A percentile compares a stretch with the other conserved stretches of the same genome.
Conservation (phyloP, 495 filamentous ascomycete species). For the Lasiosphaeria ovina region DNA sequence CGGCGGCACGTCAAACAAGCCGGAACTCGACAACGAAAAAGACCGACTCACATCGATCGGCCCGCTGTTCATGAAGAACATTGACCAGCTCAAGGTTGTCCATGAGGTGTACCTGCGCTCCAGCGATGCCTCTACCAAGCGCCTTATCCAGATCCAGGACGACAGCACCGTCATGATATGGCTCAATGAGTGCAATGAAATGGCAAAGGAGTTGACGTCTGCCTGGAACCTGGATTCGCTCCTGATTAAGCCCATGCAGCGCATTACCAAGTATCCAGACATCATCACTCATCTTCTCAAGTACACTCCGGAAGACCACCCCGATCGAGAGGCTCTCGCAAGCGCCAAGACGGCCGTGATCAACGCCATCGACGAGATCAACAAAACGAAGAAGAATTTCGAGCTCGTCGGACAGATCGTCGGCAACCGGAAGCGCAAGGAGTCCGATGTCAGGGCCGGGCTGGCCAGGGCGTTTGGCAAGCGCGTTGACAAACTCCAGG, state of each 20-base stretch:
- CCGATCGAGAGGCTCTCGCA: conserved; percentile 68
- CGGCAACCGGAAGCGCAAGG: conserved; percentile 73
- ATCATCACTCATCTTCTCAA: conserved; percentile 75
- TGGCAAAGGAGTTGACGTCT: conserved; percentile 80
- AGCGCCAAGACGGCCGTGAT: conserved; percentile 63
- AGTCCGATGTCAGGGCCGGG: conserved; percentile 80
- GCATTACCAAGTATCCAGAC: conserved; percentile 87
- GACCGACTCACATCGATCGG: conserved; percentile 77
- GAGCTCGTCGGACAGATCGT: conserved; percentile 87
- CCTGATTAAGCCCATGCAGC: conserved; percentile 92
- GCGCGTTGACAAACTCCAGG: conserved; percentile 69
- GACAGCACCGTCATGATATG: conserved; percentile 78
- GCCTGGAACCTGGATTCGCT: conserved; percentile 94
- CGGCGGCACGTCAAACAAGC: conserved; percentile 23
- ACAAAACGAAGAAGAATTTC: conserved; percentile 86
- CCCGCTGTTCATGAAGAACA: conserved; percentile 68
- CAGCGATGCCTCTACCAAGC: conserved; percentile 77
- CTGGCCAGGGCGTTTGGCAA: conserved; percentile 85
- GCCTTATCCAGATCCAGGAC: conserved; percentile 68
- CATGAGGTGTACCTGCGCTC: conserved; percentile 86
- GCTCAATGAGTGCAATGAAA: conserved; percentile 85
- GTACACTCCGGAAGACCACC: conserved; percentile 75
- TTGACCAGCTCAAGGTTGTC: conserved; percentile 76
- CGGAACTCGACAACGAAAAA: conserved; percentile 49
- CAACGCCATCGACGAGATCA: conserved; percentile 76